Evolutionary conservation across 2,329 filamentous ascomycete species (phyloP).

Genomic region (Phyllosticta citrichinensis): DNA sequence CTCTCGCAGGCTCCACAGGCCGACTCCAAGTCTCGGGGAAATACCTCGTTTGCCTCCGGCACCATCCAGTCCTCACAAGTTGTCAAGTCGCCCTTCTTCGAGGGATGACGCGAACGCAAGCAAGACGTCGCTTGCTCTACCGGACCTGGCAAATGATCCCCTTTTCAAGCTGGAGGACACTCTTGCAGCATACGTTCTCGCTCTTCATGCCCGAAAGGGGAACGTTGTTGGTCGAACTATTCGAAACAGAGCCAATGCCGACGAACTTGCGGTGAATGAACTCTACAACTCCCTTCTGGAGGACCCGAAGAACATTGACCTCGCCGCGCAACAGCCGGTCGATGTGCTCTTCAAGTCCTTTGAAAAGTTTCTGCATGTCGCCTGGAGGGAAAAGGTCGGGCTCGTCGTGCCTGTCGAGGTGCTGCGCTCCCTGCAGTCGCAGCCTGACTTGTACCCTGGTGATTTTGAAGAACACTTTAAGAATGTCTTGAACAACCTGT

Average conservation of each 20-base stretch:
- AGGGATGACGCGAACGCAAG: constrained; percentile 6
- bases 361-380: constrained; percentile 81
- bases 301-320: constrained; percentile 66
- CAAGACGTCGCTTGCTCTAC: not conserved
- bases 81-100: constrained; percentile 21
- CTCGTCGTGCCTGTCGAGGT: constrained; percentile 65
- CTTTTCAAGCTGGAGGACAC: constrained; percentile 72
- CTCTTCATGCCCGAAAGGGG: constrained; percentile 74
- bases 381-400: constrained; percentile 83
- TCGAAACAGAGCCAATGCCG: constrained; percentile 57
- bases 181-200: constrained; percentile 71
- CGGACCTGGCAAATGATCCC: constrained; percentile 16
- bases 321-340: constrained; percentile 63
- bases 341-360: constrained; percentile 87
- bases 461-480: constrained; percentile 57
- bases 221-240: constrained; percentile 73
- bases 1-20: constrained; percentile 24
- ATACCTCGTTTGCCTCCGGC: constrained; percentile 24
- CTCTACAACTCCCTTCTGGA: constrained; percentile 83
- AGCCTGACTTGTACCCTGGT: constrained; percentile 49
- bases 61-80: constrained; percentile 24
- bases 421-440: constrained; percentile 63
- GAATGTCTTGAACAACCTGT: constrained; percentile 41
- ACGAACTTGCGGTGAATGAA: constrained; percentile 76
- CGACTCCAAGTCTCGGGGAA: constrained; percentile 23